phyloP scores from a whole-genome alignment of 2,329 filamentous ascomycete genomes.

The Aspergillus oerlinghausenensis region DNA sequence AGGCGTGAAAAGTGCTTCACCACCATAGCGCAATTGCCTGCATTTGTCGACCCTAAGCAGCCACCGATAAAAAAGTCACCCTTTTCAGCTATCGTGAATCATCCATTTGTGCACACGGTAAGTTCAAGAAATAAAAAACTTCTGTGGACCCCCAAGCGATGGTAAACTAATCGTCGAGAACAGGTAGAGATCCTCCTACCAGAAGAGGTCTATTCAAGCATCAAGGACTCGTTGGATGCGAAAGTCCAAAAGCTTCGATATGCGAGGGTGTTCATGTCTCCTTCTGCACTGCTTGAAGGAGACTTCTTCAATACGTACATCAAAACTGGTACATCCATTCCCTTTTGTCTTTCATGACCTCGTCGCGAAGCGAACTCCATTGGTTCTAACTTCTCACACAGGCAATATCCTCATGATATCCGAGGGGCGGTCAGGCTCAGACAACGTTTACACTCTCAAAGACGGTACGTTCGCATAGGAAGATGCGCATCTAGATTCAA shows the following conservation, averaged over 20 bases:
- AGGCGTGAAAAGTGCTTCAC: conserved; percentile 63
- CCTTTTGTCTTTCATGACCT: neutral
- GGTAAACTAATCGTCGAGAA: conserved; percentile 40
- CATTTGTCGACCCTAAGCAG: conserved; percentile 66
- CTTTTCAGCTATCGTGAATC: conserved; percentile 63
- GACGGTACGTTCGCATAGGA: conserved; percentile 53
- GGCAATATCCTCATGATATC: conserved; percentile 82
- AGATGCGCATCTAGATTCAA: neutral
- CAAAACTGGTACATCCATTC: conserved; percentile 58
- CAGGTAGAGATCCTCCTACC: conserved; percentile 66
- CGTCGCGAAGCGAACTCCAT: neutral
- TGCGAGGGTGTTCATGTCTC: conserved; percentile 65
- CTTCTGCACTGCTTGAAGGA: conserved; percentile 66
- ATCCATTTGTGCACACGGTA: conserved; percentile 67
- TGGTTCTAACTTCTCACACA: conserved; percentile 29
- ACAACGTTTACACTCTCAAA: conserved; percentile 67
- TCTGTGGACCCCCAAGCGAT: neutral
- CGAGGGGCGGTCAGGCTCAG: conserved; percentile 64
- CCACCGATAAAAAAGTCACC: conserved; percentile 69
- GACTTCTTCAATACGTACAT: conserved; percentile 82
- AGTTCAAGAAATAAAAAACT: conserved; percentile 3
- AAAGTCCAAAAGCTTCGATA: conserved; percentile 48
- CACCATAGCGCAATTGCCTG: conserved; percentile 61
- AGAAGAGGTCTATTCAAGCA: conserved; percentile 52
- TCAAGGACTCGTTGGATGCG: conserved; percentile 50